Evolutionary conservation across 495 filamentous ascomycete species (phyloP).

Genomic region (Cairneyella variabilis): DNA sequence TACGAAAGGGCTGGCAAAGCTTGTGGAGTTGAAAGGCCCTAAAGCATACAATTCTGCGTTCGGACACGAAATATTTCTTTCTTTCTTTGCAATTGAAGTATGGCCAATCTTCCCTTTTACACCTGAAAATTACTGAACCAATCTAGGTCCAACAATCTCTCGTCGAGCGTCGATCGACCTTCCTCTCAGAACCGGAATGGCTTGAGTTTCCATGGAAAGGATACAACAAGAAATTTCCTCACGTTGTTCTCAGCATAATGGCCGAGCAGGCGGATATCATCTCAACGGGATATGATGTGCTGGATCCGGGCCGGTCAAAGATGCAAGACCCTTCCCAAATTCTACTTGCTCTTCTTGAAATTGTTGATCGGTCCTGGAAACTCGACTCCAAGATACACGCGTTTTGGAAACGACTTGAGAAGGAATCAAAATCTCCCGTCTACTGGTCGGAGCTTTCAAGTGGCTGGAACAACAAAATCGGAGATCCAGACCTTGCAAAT

Average conservation of each 20-base stretch:
- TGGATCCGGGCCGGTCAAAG: slow-evolving; percentile 1
- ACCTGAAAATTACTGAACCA: background rate
- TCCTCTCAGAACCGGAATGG: slow-evolving; percentile 30
- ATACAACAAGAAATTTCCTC: slow-evolving; percentile 21
- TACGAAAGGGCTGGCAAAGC: slow-evolving; percentile 28
- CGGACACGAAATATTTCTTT: slow-evolving; percentile 31
- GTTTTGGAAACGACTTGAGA: slow-evolving; percentile 26
- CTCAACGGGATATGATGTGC: slow-evolving; percentile 14
- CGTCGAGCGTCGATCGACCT: slow-evolving; percentile 19
- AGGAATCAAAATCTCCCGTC: slow-evolving; percentile 17
- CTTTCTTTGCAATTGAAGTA: slow-evolving; percentile 29
- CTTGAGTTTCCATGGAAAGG: slow-evolving; percentile 27
- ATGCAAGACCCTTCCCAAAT: background rate
- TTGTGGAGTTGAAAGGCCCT: slow-evolving; percentile 32
- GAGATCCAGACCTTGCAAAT: slow-evolving; percentile 2
- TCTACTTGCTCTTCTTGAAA: slow-evolving; percentile 1
- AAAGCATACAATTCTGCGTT: slow-evolving; percentile 28
- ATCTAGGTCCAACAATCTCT: slow-evolving; percentile 17
- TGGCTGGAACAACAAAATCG: slow-evolving; percentile 6
- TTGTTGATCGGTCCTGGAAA: slow-evolving; percentile 25
- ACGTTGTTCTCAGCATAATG: slow-evolving; percentile 30
- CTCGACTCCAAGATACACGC: slow-evolving; percentile 26
- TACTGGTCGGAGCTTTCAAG: slow-evolving; percentile 31
- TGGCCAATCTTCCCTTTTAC: slow-evolving; percentile 7
- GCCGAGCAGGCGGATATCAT: slow-evolving; percentile 25